Evolutionary conservation across 345 rosid genomes (phyloP), one percentile per base, ranked within the genome.

Genomic region (Boechera retrofracta): DNA sequence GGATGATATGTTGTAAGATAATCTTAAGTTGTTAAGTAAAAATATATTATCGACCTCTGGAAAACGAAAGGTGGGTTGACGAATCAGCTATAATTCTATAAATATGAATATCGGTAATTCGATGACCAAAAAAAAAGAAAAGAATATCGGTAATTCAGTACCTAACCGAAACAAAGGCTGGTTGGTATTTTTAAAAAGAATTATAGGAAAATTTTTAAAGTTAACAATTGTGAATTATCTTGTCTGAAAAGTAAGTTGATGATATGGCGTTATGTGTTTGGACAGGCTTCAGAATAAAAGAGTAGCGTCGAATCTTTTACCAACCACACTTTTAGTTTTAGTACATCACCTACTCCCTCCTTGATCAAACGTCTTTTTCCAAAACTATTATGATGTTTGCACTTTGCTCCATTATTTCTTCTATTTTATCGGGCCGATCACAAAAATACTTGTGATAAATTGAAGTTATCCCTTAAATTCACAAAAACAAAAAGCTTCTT

Each of bases 261-360:
- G 66, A 69, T 31, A 63, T 76, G 75, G 74, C 70, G 44, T 21
- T 16, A 1, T 39, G 12, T 31, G 75, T 18, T 52, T 76, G 47
- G 63, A 39, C 1, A 26, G 0, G 47, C 1, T 16, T 41, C 1
- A 31, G n/a, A 55, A 61, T n/a, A 24, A 15, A 69, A 42, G 69
- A 39, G 57, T 59, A 41, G 69, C 47, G 47, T 76, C 12, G 71
- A 77, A 71, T 71, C 80, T 45, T 53, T 55, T 31, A 70, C 72
- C 80, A 63, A 70, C 76, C 32, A 62, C 75, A 62, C 67, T 44
- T 12, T 33, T 36, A 1, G 24, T 21, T 21, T 21, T 15, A 41
- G 51, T 8, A 10, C 44, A 15, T 68, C 31, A 55, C 80, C 80
- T 47, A 71, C 66, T 71, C 66, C 64, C 26, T 36, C 26, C 33